These are phyloP conservation scores for Quercus bicolor DNA, from an alignment of 306 rosid species.

Conservation along the genomic window DNA sequence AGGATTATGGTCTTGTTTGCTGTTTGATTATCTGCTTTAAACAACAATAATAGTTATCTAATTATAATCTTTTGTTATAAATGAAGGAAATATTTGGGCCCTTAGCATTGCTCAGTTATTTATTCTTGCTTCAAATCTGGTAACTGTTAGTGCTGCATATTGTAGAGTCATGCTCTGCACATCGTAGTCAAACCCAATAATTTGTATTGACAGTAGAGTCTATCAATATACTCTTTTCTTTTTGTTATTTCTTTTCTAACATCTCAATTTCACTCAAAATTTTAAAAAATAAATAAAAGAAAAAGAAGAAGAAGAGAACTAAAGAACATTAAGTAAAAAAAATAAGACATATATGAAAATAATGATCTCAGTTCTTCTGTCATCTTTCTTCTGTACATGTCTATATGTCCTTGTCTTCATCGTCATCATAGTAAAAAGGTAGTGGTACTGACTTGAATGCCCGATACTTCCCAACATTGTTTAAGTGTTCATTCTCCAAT, in stretches of 20 bases:
- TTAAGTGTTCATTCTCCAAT: conserved; percentile 64
- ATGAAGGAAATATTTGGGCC: neutral
- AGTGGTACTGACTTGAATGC: conserved; percentile 77
- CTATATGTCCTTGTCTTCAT: conserved; percentile 22
- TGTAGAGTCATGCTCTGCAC: neutral
- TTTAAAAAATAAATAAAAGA: neutral
- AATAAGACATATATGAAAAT: neutral
- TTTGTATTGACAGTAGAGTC: neutral
- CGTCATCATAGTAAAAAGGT: conserved; percentile 53
- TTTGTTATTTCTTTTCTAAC: neutral
- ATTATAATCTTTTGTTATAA: neutral
- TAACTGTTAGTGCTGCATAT: neutral
- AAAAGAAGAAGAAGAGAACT: too few relatives aligned
- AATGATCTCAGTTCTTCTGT: neutral
- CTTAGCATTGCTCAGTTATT: neutral
- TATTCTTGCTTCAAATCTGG: neutral
- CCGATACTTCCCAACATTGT: conserved; percentile 72
- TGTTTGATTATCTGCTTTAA: too few relatives aligned
- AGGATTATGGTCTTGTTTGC: too few relatives aligned
- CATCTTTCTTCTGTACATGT: neutral
- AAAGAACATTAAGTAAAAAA: too few relatives aligned
- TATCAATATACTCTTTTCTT: neutral
- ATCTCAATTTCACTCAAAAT: neutral
- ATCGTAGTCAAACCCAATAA: neutral
- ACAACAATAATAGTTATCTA: neutral